Evolutionary conservation across 2,329 filamentous ascomycete species (phyloP), one percentile per base, ranked within the genome.

Genomic region (Hypoxylon sp.): DNA sequence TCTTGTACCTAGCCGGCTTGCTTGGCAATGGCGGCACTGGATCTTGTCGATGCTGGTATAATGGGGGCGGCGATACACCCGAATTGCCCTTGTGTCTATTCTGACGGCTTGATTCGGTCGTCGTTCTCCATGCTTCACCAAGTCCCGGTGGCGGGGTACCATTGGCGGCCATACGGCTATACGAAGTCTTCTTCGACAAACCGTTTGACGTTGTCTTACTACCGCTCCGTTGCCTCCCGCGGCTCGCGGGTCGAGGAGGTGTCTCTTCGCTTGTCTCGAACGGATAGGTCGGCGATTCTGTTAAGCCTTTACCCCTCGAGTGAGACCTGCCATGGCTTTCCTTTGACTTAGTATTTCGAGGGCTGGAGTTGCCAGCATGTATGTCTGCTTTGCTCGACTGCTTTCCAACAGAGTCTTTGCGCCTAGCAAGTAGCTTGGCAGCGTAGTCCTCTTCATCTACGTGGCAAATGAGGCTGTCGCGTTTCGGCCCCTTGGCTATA

Each of bases 401-500:
- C 34, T 63, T 69, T 32, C 51, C 50, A 2, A 25, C 38, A 2
- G 41, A 17, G 34, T 69, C 63, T 51, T 61, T 67, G 13, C 53
- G 66, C 56, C 53, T 62, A 10, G 60, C 38, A 17, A 34, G 64
- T 25, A 72, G 43, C n/a, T 70, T 61, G 14, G 73, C 59, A 14
- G 73, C 59, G 52, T 65, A 75, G 41, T 75, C 70, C n/a, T 75
- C 73, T 50, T 75, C 72, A 30, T 75, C 73, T 13, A 68, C 68
- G 51, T 74, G 71, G 19, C 73, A 75, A 28, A 70, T 65, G 10
- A 75, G 64, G 32, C 71, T 73, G 49, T 75, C 73, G 5, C 73
- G 69, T 38, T 65, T 67, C 4, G 57, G 52, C 4, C 65, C 68
- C n/a, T 41, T 67, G 13, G 63, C 62, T 10, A 55, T 28, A 5